Percentiles rank a stretch among this genome's conserved stretches.
phyloP scores from a whole-genome alignment of 352 stramenopile species.

The Globisporangium radiosum region DNA sequence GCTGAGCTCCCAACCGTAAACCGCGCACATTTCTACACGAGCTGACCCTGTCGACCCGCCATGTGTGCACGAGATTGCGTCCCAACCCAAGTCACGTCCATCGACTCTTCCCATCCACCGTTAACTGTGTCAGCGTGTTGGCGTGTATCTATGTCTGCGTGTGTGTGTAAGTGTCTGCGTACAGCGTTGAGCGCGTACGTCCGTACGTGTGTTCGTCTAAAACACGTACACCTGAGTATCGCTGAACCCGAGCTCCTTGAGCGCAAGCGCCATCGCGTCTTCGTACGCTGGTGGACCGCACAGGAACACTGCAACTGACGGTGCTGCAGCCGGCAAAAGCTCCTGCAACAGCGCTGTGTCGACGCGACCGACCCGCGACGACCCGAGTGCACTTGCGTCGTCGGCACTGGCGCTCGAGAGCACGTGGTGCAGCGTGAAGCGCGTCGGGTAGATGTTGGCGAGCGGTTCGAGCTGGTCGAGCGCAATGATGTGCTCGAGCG shows the following conservation, averaged over 20 bases:
- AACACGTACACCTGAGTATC: constrained; percentile 62
- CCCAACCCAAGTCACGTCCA: too few species aligned
- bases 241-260: constrained; percentile 42
- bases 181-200: too few species aligned
- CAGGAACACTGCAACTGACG: constrained; percentile 54
- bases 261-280: constrained; percentile 33
- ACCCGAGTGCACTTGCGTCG: constrained; percentile 40
- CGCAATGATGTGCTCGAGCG: constrained; percentile 61
- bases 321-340: constrained; percentile 30
- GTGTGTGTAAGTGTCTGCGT: too few species aligned
- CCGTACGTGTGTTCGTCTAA: constrained; percentile 14
- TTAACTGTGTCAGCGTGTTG: too few species aligned
- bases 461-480: constrained; percentile 69
- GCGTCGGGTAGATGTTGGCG: constrained; percentile 66
- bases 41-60: neutral
- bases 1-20: constrained; percentile 21
- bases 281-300: constrained; percentile 74
- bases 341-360: constrained; percentile 32
- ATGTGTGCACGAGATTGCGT: neutral
- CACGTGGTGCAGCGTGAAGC: constrained; percentile 64
- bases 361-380: constrained; percentile 46
- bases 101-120: too few species aligned
- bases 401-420: constrained; percentile 35
- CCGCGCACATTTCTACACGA: constrained; percentile 15
- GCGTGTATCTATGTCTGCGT: neutral